Evolutionary conservation across 164 flowering plant species (phyloP), one percentile per base, ranked within the genome.

Genomic region (Nelumbo lutea): DNA sequence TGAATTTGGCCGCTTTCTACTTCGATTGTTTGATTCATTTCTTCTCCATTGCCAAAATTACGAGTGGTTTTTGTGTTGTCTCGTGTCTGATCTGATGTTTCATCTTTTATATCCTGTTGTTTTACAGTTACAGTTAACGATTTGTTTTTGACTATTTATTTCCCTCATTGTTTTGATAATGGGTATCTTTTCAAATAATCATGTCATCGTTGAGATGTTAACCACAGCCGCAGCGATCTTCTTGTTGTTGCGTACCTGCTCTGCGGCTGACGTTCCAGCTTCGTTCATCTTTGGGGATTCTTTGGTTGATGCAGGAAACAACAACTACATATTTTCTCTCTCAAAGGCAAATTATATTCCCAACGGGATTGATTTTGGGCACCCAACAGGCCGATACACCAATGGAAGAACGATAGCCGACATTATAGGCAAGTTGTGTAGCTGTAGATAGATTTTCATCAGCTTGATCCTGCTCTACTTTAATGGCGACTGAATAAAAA

Each of bases 251-350:
- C 69, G 68, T n/a, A 11, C 41, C 11, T 77, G 81, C 62, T 68
- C 62, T 41, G 79, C 73, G 8, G 45, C 68, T 2, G 57, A 44
- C 8, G 9, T 73, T 65, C 83, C 90, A 13, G 86, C 91, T 8
- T 78, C 68, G 60, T 92, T 86, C 75, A 78, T 90, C 0, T 88
- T 92, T 52, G 97, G 97, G 7, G 96, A 92, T 75, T 92, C 97
- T 0, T 67, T 90, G 72, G 90, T 88, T 67, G 97, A 92, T 66
- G 84, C 56, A 0, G 96, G 97, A 59, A 92, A 92, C 80, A 92
- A 92, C 71, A 86, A 92, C 80, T 92, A 87, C 79, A 81, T 90
- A 59, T 55, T 64, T 4, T 71, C 94, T 27, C 76, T 92, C 39
- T 84, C 96, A 4, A 85, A 78, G 71, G 94, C 97, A 5, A 78